phyloP scores from a whole-genome alignment of 257 asterid genomes.

The Echites panduratus region DNA sequence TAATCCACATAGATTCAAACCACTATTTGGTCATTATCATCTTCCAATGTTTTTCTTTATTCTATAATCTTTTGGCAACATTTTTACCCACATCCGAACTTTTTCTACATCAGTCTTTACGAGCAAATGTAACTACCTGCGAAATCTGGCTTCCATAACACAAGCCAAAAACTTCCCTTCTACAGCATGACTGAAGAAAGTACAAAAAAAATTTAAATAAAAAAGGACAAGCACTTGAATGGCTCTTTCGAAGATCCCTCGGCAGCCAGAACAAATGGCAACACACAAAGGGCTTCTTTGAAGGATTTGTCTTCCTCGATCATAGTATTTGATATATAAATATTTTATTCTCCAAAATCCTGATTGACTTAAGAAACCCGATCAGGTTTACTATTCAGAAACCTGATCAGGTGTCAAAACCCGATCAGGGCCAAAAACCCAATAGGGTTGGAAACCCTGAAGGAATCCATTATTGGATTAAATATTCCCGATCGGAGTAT shows the following conservation, averaged over 20 bases:
- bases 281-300: constrained; percentile 47
- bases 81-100: not conserved
- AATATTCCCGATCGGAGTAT: too few species aligned
- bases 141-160: not conserved
- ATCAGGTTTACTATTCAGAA: too few species aligned
- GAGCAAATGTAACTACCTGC: not conserved
- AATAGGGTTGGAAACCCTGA: too few species aligned
- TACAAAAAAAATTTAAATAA: not conserved
- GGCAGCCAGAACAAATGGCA: constrained; percentile 66
- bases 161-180: not conserved
- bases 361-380: too few species aligned
- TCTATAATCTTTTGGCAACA: not conserved
- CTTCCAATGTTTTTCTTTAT: not conserved
- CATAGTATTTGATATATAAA: too few species aligned
- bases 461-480: too few species aligned
- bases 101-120: not conserved
- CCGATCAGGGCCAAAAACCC: too few species aligned
- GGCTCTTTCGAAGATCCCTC: constrained; percentile 89
- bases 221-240: constrained; percentile 46
- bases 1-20: too few species aligned
- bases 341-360: too few species aligned
- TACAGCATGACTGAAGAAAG: not conserved
- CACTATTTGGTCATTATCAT: not conserved
- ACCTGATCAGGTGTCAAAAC: too few species aligned
- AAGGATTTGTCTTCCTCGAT: constrained; percentile 64